Base-by-base conservation (phyloP, 2,329 filamentous ascomycete genomes). In the Trichoderma brevicompactum region DNA sequence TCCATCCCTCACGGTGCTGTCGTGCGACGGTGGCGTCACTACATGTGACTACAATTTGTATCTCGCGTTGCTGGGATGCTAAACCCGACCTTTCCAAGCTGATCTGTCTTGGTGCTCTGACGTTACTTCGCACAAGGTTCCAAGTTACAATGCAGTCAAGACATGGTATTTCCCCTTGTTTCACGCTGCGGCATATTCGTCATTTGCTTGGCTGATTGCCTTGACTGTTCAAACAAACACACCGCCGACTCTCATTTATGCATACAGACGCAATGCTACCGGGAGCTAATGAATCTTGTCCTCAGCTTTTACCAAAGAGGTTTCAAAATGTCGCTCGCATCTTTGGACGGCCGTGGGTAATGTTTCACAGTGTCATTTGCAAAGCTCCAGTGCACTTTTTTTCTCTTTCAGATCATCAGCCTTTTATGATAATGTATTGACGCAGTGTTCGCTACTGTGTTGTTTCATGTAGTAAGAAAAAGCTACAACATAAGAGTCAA, bases 111-210 rank as follows among this genome's bases (percentile, higher is more conserved):
- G 23, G 49, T 53, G 49, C 10, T 36, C 17, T 54, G 49, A 23
- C 17, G 17, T 28, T 34, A 36, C 23, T 28, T 28, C 23, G 5
- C 5, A 28, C 34, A 38, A 19, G n/a, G 38, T 17, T 52, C 48
- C 41, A 44, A 38, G 36, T 19, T 38, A 36, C 40, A 49, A 49
- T 28, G n/a, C 59, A 23, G 28, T 62, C 40, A 38, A 41, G 58
- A 62, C 36, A 52, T 23, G 10, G 59, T 44, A n/a, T 53, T 28
- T 63, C 58, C 23, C 58, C 32, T 46, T 54, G 60, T 63, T 40
- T 62, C 49, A 54, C 32, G n/a, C 49, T 54, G 40, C 41, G 40
- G 40, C 48, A 32, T 54, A 38, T 46, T 63, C 40, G 41, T 46
- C 49, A 53, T 38, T 8, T 13, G 13, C 12, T 38, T 13, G n/a